These are phyloP conservation scores for Emergomyces africanus DNA, from an alignment of 2,329 filamentous ascomycete genomes.

Conservation along the genomic window DNA sequence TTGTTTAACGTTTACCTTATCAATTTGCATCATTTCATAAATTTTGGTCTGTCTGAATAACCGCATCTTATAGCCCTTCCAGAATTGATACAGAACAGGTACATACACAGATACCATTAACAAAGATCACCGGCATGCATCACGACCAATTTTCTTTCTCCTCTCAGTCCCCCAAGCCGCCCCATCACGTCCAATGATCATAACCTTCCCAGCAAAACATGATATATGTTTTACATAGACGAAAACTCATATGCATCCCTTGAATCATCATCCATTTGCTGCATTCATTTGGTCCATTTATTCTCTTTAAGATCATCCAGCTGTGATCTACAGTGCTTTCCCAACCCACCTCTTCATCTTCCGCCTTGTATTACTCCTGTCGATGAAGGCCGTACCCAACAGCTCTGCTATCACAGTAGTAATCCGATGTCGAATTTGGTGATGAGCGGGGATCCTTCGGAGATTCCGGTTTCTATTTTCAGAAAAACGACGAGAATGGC, in stretches of 20 bases:
- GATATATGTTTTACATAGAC: neutral
- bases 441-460: neutral
- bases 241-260: neutral
- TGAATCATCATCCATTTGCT: neutral
- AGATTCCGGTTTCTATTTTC: neutral
- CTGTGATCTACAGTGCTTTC: neutral
- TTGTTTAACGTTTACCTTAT: neutral
- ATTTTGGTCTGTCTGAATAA: neutral
- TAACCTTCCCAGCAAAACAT: neutral
- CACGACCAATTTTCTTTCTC: neutral
- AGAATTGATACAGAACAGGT: too few species aligned
- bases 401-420: conserved; percentile 1
- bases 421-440: neutral
- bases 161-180: neutral
- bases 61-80: neutral
- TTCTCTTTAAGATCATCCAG: neutral
- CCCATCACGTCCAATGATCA: neutral
- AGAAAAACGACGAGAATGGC: neutral
- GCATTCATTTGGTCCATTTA: neutral
- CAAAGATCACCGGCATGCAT: neutral
- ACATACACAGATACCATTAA: neutral
- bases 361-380: neutral
- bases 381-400: neutral
- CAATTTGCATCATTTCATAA: neutral
- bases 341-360: neutral